Conservation (phyloP, 192 early-diverging fungal species). For the Spizellomyces sp. region DNA sequence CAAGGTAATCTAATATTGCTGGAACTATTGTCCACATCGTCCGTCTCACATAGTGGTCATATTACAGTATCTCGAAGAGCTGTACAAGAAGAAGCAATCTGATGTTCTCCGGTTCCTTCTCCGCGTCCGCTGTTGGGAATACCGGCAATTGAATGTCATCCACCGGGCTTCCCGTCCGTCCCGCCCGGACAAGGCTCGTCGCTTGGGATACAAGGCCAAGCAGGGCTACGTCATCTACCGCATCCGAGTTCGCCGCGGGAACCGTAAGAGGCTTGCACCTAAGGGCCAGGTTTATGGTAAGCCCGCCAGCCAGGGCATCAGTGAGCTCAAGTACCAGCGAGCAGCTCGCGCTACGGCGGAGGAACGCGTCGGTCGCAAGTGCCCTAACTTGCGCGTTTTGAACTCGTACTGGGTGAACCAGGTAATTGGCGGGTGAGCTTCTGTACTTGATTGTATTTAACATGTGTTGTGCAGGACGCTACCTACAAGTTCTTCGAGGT, state of each 20-base stretch:
- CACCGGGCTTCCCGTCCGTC: slow-evolving; percentile 98
- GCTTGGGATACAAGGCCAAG: slow-evolving; percentile 99
- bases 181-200: slow-evolving; percentile 98
- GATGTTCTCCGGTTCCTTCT: slow-evolving; percentile 99
- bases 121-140: slow-evolving; percentile 98
- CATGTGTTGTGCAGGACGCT: slow-evolving; percentile 70
- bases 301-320: slow-evolving; percentile 96
- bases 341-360: slow-evolving; percentile 92
- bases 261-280: slow-evolving; percentile 94
- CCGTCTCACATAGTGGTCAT: not conserved
- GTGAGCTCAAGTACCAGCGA: slow-evolving; percentile 98
- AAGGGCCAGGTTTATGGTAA: slow-evolving; percentile 99
- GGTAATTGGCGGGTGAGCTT: slow-evolving; percentile 10
- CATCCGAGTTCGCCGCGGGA: slow-evolving; percentile 97
- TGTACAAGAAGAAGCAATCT: slow-evolving; percentile 99
- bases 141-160: slow-evolving; percentile 98
- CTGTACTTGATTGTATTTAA: slow-evolving; percentile 1
- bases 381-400: slow-evolving; percentile 95
- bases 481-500: slow-evolving; percentile 99
- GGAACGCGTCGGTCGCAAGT: slow-evolving; percentile 97
- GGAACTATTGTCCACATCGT: not conserved
- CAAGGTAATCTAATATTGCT: slow-evolving; percentile 18
- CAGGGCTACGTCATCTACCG: slow-evolving; percentile 99
- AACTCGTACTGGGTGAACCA: slow-evolving; percentile 99
- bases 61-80: slow-evolving; percentile 68